Base-by-base conservation (phyloP, 1,139 yeast genomes). In the Scheffersomyces segobiensis region DNA sequence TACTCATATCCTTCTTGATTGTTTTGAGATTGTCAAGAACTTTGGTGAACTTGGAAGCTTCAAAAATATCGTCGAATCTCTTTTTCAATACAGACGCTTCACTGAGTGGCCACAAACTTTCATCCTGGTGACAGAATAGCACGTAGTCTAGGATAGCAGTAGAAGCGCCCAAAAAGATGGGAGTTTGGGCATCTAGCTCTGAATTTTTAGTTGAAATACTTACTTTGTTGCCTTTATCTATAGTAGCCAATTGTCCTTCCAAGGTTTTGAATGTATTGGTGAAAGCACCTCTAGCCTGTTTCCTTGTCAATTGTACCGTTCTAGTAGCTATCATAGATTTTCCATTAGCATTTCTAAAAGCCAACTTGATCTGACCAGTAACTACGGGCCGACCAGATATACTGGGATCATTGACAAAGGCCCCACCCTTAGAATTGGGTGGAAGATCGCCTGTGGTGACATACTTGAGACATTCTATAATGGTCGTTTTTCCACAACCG, bases 401-500 rank as follows among this genome's bases (percentile, higher is more conserved):
- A 63, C 88, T 87, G 0, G 99, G 99, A 77, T 96, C 99, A 70
- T 93, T 96, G 5, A 96, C 86, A 71, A 96, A 96, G 0, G 98
- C 98, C 4, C 98, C 98, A 55, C 97, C 97, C 71, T 91, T 93
- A 53, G 96, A 88, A 68, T 93, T 93, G 2, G 99, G 99, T 0
- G 99, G 99, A 61, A 93, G 77, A 67, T 90, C 96, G 5, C 99
- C 99, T 0, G 99, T 95, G 14, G 99, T 91, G 21, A 97, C 96
- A 71, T 93, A 95, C 69, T 93, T 87, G 60, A 96, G 78, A 70
- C 98, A 93, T 72, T 96, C 99, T 61, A 96, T 96, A 57, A 96
- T 88, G 0, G 99, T 93, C 61, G 99, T 96, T 71, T 96, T 96
- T n/a, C 99, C 99, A 49, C 97, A 89, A 50, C 99, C 99, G 75